Evolutionary conservation across 441 rosid species (phyloP).

Genomic region (Bruguiera hainesii): DNA sequence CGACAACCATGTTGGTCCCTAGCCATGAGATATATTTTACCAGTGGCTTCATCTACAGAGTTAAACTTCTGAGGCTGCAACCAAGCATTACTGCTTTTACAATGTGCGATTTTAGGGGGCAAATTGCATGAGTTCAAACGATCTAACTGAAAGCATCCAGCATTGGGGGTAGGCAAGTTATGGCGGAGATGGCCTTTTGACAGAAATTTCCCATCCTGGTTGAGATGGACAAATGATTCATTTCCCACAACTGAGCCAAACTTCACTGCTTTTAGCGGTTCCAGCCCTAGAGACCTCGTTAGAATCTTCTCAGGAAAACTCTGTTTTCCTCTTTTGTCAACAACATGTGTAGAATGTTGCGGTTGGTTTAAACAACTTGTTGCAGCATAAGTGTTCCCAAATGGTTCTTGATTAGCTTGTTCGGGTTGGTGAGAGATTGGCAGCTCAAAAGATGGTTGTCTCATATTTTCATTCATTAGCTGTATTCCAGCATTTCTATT

Average conservation of each 20-base stretch:
- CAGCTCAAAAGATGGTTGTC: constrained; percentile 47
- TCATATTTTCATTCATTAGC: constrained; percentile 28
- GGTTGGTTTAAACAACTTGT: constrained; percentile 34
- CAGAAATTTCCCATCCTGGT: constrained; percentile 38
- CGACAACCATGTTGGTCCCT: constrained; percentile 61
- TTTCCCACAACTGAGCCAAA: constrained; percentile 46
- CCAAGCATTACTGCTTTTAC: constrained; percentile 36
- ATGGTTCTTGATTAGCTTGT: constrained; percentile 42
- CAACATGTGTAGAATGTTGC: constrained; percentile 29
- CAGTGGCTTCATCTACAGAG: constrained; percentile 33
- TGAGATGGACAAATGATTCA: constrained; percentile 34
- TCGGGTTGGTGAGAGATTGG: constrained; percentile 41
- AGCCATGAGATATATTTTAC: constrained; percentile 43
- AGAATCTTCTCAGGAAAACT: constrained; percentile 63
- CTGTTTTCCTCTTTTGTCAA: constrained; percentile 42
- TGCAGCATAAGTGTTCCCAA: constrained; percentile 32
- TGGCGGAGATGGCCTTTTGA: constrained; percentile 34
- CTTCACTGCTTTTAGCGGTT: constrained; percentile 46
- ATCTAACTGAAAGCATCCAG: constrained; percentile 36
- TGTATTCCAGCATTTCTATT: constrained; percentile 32
- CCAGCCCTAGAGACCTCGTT: constrained; percentile 57
- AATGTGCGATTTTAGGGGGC: constrained; percentile 24
- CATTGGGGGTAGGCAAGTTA: constrained; percentile 27
- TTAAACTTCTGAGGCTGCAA: constrained; percentile 37
- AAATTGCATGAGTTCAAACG: constrained; percentile 37